Conservation (phyloP, 768 basidiomycete genomes). For the Tremella yokohamensis region DNA sequence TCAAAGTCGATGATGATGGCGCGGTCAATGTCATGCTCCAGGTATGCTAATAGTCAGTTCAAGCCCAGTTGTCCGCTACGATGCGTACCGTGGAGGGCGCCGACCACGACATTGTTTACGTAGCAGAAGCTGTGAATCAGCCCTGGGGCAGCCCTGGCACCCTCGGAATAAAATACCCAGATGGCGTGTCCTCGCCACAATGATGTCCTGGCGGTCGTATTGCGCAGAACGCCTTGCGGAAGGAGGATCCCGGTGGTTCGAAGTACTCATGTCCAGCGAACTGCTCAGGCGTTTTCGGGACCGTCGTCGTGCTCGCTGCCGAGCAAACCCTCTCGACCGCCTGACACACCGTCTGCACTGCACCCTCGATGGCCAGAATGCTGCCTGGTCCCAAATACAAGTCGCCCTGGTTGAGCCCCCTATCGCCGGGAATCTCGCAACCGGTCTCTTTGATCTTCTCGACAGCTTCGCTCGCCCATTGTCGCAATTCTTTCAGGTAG, state of each 20-base stretch:
- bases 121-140: conserved; percentile 66
- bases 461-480: conserved; percentile 46
- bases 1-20: conserved; percentile 89
- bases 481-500: conserved; percentile 36
- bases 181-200: conserved; percentile 82
- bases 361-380: conserved; percentile 49
- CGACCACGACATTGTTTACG: conserved; percentile 87
- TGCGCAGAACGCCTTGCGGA: conserved; percentile 66
- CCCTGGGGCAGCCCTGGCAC: background rate
- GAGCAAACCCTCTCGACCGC: conserved; percentile 67
- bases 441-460: conserved; percentile 45
- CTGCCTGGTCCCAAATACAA: conserved; percentile 49
- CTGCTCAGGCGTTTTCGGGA: background rate
- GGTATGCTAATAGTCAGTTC: conserved; percentile 61
- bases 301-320: background rate
- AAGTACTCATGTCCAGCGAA: no score
- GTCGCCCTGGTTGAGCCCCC: conserved; percentile 46
- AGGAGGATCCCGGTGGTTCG: background rate
- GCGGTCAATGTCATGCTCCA: conserved; percentile 71
- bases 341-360: conserved; percentile 63
- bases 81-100: conserved; percentile 75
- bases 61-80: background rate
- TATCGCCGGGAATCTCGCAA: conserved; percentile 44
- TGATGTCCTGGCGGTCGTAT: conserved; percentile 92
- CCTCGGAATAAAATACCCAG: conserved; percentile 55